phyloP scores from a whole-genome alignment of 495 filamentous ascomycete genomes.

The Annulohypoxylon nitens region DNA sequence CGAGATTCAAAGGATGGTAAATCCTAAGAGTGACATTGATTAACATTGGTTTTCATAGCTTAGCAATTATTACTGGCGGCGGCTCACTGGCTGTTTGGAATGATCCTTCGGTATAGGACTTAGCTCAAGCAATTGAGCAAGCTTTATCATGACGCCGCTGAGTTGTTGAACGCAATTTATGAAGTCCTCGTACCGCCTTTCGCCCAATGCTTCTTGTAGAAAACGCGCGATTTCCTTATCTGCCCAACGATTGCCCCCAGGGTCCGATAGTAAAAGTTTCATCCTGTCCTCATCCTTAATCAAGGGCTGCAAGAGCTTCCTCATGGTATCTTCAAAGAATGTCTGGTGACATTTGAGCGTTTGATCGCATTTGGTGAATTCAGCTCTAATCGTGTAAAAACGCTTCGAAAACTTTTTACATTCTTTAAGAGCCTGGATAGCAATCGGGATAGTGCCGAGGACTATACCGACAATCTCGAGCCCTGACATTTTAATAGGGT shows the following conservation, averaged over 20 bases:
- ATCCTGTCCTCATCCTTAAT: not conserved
- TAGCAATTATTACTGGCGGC: no score
- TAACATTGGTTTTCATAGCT: not conserved
- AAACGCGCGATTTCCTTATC: not conserved
- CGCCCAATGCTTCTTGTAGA: not conserved
- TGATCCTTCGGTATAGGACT: not conserved
- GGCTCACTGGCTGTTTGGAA: not conserved
- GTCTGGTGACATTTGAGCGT: not conserved
- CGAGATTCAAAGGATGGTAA: not conserved
- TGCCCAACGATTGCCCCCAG: not conserved
- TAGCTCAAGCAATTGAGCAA: not conserved
- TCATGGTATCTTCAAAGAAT: not conserved
- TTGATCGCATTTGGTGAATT: not conserved
- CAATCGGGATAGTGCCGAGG: no score
- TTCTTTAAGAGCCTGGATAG: not conserved
- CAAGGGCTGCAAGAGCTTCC: not conserved
- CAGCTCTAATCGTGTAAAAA: not conserved
- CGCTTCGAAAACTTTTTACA: not conserved
- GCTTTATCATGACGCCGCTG: not conserved
- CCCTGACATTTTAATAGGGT: not conserved
- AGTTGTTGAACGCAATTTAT: not conserved
- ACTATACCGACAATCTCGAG: no score
- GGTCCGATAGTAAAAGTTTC: not conserved
- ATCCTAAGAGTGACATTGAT: not conserved
- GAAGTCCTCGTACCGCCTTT: not conserved